These are phyloP conservation scores for Micromonas pusilla DNA, from an alignment of 139 green algal genomes.

Conservation along the genomic window DNA sequence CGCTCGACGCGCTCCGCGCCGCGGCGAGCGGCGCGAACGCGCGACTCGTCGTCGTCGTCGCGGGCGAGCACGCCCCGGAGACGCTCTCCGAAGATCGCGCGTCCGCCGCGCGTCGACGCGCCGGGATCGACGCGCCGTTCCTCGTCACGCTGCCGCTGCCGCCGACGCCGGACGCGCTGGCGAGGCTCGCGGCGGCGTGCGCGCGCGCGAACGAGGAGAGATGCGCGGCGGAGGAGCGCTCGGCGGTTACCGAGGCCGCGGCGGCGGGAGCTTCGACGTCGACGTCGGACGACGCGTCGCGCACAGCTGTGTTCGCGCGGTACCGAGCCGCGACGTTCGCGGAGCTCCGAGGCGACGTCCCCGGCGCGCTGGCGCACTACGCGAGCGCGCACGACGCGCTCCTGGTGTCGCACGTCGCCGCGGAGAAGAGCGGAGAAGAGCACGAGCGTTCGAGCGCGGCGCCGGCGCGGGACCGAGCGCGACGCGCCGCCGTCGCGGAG, in stretches of 20 bases:
- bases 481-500: no score
- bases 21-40: no score
- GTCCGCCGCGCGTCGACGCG: no score
- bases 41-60: not conserved
- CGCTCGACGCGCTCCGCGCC: not conserved
- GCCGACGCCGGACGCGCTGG: not conserved
- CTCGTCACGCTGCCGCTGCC: not conserved
- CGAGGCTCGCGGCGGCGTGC: not conserved
- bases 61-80: not conserved
- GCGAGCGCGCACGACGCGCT: not conserved
- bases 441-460: no score
- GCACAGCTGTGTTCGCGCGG: no score
- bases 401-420: not conserved
- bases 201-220: not conserved
- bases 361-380: not conserved
- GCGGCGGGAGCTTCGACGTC: no score
- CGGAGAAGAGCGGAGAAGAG: no score
- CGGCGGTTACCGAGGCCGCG: no score
- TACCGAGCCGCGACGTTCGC: slow-evolving; percentile 7
- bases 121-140: not conserved
- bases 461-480: no score
- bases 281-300: no score
- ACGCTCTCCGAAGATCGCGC: not conserved
- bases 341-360: not conserved
- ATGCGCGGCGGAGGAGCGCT: not conserved